Base-by-base conservation (phyloP, 2,329 filamentous ascomycete genomes). In the Colletotrichum liriopes region DNA sequence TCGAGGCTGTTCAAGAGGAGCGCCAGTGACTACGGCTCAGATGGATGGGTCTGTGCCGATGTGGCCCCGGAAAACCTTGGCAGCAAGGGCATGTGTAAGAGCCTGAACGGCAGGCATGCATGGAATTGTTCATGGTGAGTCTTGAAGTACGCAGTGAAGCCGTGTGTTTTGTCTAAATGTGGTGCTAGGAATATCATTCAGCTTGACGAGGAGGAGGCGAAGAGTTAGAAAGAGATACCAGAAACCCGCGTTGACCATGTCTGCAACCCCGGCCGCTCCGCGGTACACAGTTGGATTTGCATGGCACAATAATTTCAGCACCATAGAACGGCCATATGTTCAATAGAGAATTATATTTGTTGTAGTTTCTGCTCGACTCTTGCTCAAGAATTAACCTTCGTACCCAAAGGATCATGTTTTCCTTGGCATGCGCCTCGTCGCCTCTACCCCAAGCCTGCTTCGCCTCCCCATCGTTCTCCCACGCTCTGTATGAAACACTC, bases 51-150 rank as follows among this genome's bases (percentile, higher is more conserved):
- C 35, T 86, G 89, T 71, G 91, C 91, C 2, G 91, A 94, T 79
- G 92, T 94, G 0, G 86, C 89, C 3, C 81, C 86, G 0, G 86
- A 86, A 0, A 94, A 94, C 74, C 70, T 78, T 2, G 86, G 87
- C 51, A 94, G 92, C 76, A 86, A 89, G 60, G 87, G 83, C 0
- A 88, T 94, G 45, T 93, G 91, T 75, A 87, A 81, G 77, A 90
- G 90, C 69, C 78, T 94, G 54, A 88, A 90, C 2, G 92, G 90
- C 0, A 85, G 81, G 73, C 80, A 83, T 3, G 79, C 82, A 18
- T 93, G 90, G 89, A 81, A 84, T 18, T 81, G 87, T 20, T 89
- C 88, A 61, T 94, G 92, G 92, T 89, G 75, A 81, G 86, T 81
- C n/a, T 1, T 23, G 6, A 1, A 8, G 14, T 8, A 18, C 20